phyloP scores from a whole-genome alignment of 1,139 yeast genomes.

The Yamadazyma diddensiae region DNA sequence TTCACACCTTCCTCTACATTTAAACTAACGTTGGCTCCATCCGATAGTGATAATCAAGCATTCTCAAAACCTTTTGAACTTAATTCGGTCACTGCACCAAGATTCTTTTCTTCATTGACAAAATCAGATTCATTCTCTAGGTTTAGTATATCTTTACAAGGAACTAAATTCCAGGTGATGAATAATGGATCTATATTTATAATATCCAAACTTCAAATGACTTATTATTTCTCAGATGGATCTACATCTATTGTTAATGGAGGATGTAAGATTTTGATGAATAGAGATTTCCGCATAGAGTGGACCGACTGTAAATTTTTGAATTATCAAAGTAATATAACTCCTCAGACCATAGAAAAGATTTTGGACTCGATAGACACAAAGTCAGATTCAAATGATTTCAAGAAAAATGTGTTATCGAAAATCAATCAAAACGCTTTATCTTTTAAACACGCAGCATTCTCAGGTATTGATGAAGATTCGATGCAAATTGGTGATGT shows the following conservation, averaged over 20 bases:
- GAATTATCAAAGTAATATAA: slow-evolving; percentile 27
- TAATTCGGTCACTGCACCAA: slow-evolving; percentile 62
- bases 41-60: background rate
- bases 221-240: slow-evolving; percentile 64
- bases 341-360: slow-evolving; percentile 24
- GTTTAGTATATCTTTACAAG: slow-evolving; percentile 59
- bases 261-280: slow-evolving; percentile 57
- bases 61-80: slow-evolving; percentile 47
- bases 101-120: slow-evolving; percentile 54
- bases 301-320: slow-evolving; percentile 61
- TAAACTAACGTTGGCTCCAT: slow-evolving; percentile 24
- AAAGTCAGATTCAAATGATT: slow-evolving; percentile 16
- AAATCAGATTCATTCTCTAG: slow-evolving; percentile 48
- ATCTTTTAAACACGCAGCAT: slow-evolving; percentile 22
- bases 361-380: slow-evolving; percentile 9
- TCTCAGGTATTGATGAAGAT: slow-evolving; percentile 46
- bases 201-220: slow-evolving; percentile 53
- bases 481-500: slow-evolving; percentile 78
- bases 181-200: slow-evolving; percentile 65
- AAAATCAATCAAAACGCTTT: slow-evolving; percentile 22
- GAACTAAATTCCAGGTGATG: slow-evolving; percentile 63
- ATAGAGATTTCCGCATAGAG: slow-evolving; percentile 61
- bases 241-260: slow-evolving; percentile 63
- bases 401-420: slow-evolving; percentile 24
- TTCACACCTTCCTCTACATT: slow-evolving; percentile 33